Evolutionary conservation across 179 eudicot genomes (phyloP).

Genomic region (Beta corolliflora): DNA sequence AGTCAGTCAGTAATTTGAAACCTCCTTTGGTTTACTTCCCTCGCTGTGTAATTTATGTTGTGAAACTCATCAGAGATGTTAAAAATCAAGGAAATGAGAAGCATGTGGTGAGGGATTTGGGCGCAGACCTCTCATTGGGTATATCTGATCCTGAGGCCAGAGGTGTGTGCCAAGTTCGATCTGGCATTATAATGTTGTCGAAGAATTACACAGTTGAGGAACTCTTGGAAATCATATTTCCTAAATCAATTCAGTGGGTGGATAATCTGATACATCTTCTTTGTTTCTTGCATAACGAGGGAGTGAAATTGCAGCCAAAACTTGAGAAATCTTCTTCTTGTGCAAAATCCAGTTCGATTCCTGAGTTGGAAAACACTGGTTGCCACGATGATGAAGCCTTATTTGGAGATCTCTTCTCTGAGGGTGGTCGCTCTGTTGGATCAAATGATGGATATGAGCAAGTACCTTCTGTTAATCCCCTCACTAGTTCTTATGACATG

Average conservation of each 20-base stretch:
- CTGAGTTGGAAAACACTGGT: constrained; percentile 66
- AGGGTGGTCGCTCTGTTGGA: constrained; percentile 89
- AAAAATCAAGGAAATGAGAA: constrained; percentile 45
- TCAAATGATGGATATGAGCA: constrained; percentile 85
- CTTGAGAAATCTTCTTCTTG: constrained; percentile 76
- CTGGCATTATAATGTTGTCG: constrained; percentile 43
- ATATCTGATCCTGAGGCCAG: constrained; percentile 35
- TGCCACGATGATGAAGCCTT: constrained; percentile 98
- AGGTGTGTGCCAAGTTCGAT: constrained; percentile 47
- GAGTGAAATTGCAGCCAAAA: constrained; percentile 74
- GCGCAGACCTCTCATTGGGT: constrained; percentile 27
- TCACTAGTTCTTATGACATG: constrained; percentile 54
- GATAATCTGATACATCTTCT: constrained; percentile 77
- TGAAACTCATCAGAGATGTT: constrained; percentile 73
- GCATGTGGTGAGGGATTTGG: constrained; percentile 43
- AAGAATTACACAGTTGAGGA: constrained; percentile 63
- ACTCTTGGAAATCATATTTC: constrained; percentile 59
- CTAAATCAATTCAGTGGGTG: constrained; percentile 71
- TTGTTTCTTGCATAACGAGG: constrained; percentile 79
- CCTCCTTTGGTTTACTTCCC: constrained; percentile 84
- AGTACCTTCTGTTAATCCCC: constrained; percentile 51
- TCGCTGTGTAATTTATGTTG: constrained; percentile 58
- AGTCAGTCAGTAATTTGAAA: constrained; percentile 51
- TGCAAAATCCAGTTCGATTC: constrained; percentile 52
- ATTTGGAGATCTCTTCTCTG: constrained; percentile 97